These are phyloP conservation scores for Spiromastix sp. DNA, from an alignment of 2,329 filamentous ascomycete genomes.

Conservation along the genomic window DNA sequence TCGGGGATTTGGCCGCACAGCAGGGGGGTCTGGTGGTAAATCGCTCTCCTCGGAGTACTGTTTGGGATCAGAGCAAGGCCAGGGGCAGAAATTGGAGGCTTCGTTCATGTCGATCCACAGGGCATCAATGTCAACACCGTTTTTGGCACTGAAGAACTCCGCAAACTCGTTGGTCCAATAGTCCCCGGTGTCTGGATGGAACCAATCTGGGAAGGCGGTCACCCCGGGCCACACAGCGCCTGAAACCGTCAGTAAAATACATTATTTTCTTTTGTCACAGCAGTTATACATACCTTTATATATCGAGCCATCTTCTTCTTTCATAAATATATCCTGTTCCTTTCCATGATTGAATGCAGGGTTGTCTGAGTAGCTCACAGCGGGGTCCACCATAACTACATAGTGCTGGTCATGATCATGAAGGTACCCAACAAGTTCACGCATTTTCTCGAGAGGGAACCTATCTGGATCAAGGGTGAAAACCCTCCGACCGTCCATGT, in stretches of 20 bases:
- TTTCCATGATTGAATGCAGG: slow-evolving; percentile 48
- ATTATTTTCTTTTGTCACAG: neutral
- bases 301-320: slow-evolving; percentile 40
- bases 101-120: slow-evolving; percentile 60
- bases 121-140: slow-evolving; percentile 58
- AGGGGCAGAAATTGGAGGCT: slow-evolving; percentile 35
- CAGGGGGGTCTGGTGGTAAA: slow-evolving; percentile 45
- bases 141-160: slow-evolving; percentile 48
- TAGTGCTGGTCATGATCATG: slow-evolving; percentile 54
- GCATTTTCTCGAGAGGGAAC: slow-evolving; percentile 51
- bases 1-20: slow-evolving; percentile 49
- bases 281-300: slow-evolving; percentile 24
- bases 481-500: slow-evolving; percentile 18
- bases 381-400: slow-evolving; percentile 59
- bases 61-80: slow-evolving; percentile 39
- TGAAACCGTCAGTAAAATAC: slow-evolving; percentile 3
- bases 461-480: slow-evolving; percentile 33
- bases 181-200: slow-evolving; percentile 45
- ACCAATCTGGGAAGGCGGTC: slow-evolving; percentile 62
- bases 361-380: slow-evolving; percentile 35
- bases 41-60: slow-evolving; percentile 34
- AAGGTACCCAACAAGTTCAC: slow-evolving; percentile 51
- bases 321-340: slow-evolving; percentile 41
- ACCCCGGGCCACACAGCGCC: slow-evolving; percentile 66
- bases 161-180: slow-evolving; percentile 59